phyloP scores from a whole-genome alignment of 768 basidiomycete species.

The Omphalotus guepiniiformis region DNA sequence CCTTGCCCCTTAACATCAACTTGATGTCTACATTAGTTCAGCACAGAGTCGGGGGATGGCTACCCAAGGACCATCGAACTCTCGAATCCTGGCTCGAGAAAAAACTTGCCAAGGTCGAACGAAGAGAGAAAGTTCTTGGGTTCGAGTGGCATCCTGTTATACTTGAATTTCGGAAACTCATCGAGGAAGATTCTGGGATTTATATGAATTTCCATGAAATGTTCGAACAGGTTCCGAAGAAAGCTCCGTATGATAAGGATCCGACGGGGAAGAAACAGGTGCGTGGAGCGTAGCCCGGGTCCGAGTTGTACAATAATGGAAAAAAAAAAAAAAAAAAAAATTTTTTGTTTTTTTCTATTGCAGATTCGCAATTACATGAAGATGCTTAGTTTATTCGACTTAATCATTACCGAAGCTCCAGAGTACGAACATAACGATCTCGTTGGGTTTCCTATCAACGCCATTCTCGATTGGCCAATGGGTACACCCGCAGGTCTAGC shows the following conservation, averaged over 20 bases:
- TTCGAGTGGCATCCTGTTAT: slow-evolving; percentile 7
- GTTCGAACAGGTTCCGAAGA: slow-evolving; percentile 17
- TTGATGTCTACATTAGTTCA: background rate
- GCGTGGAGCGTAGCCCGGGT: background rate
- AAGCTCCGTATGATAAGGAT: slow-evolving; percentile 9
- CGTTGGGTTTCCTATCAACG: slow-evolving; percentile 45
- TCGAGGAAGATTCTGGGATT: slow-evolving; percentile 17
- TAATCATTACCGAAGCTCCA: slow-evolving; percentile 39
- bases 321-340: background rate
- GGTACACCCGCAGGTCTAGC: slow-evolving; percentile 17
- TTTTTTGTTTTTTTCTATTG: background rate
- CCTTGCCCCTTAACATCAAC: background rate
- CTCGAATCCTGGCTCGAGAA: slow-evolving; percentile 1
- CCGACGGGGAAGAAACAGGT: slow-evolving; percentile 4
- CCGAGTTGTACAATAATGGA: background rate
- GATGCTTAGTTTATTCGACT: slow-evolving; percentile 37
- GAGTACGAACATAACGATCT: slow-evolving; percentile 33
- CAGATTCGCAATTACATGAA: slow-evolving; percentile 38
- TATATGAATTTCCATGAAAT: slow-evolving; percentile 23
- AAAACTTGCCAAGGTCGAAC: background rate
- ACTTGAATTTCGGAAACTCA: slow-evolving; percentile 20
- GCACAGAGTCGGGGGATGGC: slow-evolving; percentile 1
- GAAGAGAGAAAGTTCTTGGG: background rate
- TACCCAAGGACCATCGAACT: background rate
- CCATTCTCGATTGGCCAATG: slow-evolving; percentile 37